Conservation (phyloP, 129 eudicot genomes). For the Mikania micrantha region DNA sequence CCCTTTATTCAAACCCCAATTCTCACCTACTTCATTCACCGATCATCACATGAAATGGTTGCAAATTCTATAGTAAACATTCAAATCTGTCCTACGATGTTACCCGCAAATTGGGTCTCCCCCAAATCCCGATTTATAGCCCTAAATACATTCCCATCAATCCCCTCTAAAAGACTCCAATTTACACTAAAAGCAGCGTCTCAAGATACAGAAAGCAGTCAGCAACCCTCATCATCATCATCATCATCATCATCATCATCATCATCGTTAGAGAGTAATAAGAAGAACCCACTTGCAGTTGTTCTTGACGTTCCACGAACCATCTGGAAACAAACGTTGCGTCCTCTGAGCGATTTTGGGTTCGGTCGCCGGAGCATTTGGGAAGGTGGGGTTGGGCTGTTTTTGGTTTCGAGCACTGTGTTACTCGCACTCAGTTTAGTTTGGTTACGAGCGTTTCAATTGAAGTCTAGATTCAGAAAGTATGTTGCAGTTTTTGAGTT, state of each 20-base stretch:
- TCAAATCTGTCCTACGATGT: slow-evolving; percentile 34
- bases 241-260: slow-evolving; percentile 29
- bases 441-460: slow-evolving; percentile 78
- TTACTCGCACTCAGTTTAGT: slow-evolving; percentile 69
- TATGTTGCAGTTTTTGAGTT: slow-evolving; percentile 77
- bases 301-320: slow-evolving; percentile 48
- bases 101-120: slow-evolving; percentile 32
- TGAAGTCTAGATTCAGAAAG: slow-evolving; percentile 67
- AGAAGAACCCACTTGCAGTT: slow-evolving; percentile 43
- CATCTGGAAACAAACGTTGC: slow-evolving; percentile 72
- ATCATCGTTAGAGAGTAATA: slow-evolving; percentile 14
- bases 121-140: slow-evolving; percentile 24
- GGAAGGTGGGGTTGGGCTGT: slow-evolving; percentile 98
- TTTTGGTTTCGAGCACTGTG: slow-evolving; percentile 63
- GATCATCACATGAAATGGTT: slow-evolving; percentile 32
- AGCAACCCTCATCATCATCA: slow-evolving; percentile 31
- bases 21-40: not conserved
- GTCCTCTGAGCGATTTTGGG: slow-evolving; percentile 83
- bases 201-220: slow-evolving; percentile 34
- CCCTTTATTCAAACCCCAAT: not conserved
- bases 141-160: slow-evolving; percentile 28
- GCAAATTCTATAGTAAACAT: slow-evolving; percentile 35
- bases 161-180: slow-evolving; percentile 25
- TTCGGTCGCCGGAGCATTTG: slow-evolving; percentile 87
- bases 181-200: slow-evolving; percentile 37